Evolutionary conservation across 345 rosid species (phyloP).

Genomic region (Zanthoxylum bungeanum): DNA sequence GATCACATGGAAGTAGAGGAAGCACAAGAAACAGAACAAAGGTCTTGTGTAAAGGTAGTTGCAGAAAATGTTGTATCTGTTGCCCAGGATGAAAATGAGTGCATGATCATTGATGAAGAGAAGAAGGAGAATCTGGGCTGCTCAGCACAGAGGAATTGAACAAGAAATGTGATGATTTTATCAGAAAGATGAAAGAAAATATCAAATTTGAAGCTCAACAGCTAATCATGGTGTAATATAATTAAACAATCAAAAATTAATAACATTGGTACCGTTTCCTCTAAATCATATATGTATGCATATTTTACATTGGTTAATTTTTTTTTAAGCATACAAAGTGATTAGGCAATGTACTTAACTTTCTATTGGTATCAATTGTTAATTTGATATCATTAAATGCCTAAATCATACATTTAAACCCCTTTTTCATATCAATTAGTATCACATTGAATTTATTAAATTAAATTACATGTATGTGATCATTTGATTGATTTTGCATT

Average conservation of each 20-base stretch:
- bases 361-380: no score
- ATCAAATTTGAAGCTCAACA: constrained; percentile 32
- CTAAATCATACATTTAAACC: no score
- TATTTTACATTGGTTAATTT: no score
- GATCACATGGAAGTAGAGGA: constrained; percentile 17
- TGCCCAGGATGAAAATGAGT: constrained; percentile 16
- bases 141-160: constrained; percentile 59
- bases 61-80: constrained; percentile 12
- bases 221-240: constrained; percentile 13
- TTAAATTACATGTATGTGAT: no score
- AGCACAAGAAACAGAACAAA: constrained; percentile 6
- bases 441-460: no score
- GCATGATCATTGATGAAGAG: constrained; percentile 15
- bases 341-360: no score
- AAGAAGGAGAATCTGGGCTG: constrained; percentile 17
- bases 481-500: no score
- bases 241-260: not conserved
- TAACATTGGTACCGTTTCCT: no score
- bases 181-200: constrained; percentile 47
- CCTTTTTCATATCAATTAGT: no score
- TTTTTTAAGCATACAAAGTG: no score
- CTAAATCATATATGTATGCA: no score
- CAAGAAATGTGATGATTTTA: constrained; percentile 71
- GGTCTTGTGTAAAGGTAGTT: not conserved
- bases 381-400: no score